Percentiles rank a stretch among this genome's conserved stretches.
Evolutionary conservation across 306 rosid species (phyloP).

Genomic region (Echinosophora koreensis): DNA sequence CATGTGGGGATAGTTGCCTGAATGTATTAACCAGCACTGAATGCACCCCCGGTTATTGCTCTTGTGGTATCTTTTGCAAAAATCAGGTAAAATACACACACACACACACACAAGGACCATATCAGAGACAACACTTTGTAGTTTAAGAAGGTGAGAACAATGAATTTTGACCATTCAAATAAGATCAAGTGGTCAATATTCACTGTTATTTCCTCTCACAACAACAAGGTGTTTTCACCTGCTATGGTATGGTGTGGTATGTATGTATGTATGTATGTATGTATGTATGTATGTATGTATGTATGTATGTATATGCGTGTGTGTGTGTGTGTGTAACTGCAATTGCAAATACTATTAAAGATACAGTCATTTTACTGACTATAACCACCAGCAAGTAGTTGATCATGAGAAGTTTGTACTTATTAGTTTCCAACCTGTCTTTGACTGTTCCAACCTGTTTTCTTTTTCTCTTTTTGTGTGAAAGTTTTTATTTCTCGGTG

Average conservation of each 20-base stretch:
- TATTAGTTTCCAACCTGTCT: slow-evolving; percentile 17
- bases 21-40: slow-evolving; percentile 90
- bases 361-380: slow-evolving; percentile 30
- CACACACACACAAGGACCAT: too few species aligned
- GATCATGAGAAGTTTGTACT: slow-evolving; percentile 24
- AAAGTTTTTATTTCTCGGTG: background rate
- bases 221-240: too few species aligned
- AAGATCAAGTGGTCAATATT: too few species aligned
- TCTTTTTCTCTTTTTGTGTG: background rate
- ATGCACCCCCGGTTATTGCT: slow-evolving; percentile 90
- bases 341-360: background rate
- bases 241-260: too few species aligned
- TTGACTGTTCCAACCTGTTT: slow-evolving; percentile 19
- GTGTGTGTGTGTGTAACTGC: too few species aligned
- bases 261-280: too few species aligned
- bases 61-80: slow-evolving; percentile 72
- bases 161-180: too few species aligned
- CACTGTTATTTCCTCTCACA: too few species aligned
- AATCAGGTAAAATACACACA: slow-evolving; percentile 66
- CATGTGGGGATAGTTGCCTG: slow-evolving; percentile 91
- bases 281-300: too few species aligned
- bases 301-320: too few species aligned
- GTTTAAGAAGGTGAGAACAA: too few species aligned
- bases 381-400: slow-evolving; percentile 12
- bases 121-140: too few species aligned